phyloP scores from a whole-genome alignment of 73 alveolate species.

The Breviolum minutum region DNA sequence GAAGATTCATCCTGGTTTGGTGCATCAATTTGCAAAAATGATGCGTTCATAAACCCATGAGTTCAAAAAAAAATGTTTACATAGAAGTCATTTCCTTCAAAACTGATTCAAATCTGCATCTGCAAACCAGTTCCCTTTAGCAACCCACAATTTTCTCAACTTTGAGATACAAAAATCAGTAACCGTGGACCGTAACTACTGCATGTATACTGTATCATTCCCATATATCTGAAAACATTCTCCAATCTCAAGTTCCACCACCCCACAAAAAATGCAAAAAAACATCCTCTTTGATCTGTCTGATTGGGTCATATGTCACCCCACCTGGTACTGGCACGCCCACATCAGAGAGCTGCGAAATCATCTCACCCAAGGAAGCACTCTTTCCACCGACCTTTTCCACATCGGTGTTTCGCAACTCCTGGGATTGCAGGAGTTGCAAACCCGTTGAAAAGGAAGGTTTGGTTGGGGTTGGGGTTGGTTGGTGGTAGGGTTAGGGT shows the following conservation, averaged over 20 bases:
- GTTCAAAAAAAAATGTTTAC: no score
- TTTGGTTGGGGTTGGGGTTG: no score
- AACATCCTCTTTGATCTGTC: not conserved
- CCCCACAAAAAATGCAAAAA: not conserved
- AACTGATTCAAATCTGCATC: no score
- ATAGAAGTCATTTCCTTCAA: no score
- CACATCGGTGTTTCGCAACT: constrained; percentile 92
- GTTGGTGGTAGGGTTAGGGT: no score
- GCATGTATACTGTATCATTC: no score
- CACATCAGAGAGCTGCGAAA: constrained; percentile 56
- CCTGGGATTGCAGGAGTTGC: not conserved
- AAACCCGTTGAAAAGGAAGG: not conserved
- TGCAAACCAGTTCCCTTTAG: no score
- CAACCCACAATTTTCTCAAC: no score
- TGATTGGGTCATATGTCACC: not conserved
- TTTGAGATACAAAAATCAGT: no score
- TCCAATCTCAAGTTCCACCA: not conserved
- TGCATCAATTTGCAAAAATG: not conserved
- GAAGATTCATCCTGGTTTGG: not conserved
- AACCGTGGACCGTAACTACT: no score
- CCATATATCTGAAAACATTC: not conserved
- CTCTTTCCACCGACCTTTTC: constrained; percentile 84
- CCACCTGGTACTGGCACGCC: constrained; percentile 60
- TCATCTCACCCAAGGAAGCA: constrained; percentile 91
- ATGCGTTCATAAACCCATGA: no score